Evolutionary conservation across 257 asterid genomes (phyloP), one percentile per base, ranked within the genome.

Genomic region (Nemophila menziesii): DNA sequence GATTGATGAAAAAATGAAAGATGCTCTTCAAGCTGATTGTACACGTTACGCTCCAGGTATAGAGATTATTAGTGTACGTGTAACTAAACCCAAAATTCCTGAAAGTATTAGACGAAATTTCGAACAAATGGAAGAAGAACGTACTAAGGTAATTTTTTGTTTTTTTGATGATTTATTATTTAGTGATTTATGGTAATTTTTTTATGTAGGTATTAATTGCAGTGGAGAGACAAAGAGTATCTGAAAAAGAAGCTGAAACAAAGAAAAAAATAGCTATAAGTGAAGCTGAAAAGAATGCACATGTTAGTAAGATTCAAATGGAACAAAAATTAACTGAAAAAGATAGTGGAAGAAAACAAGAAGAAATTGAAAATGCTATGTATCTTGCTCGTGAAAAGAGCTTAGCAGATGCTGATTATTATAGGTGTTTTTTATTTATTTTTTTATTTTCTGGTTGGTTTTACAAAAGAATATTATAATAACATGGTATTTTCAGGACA

Each of bases 231-330:
- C 99, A 90, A 63, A 74, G 68, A 69, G 99, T 90, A 62, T 22
- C 93, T 18, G 96, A 90, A 78, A 90, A 90, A 73, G 99, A 85
- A 75, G 99, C 99, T 22, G 99, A 90, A 69, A 90, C 96, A 0
- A 73, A 72, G 58, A 79, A 81, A 65, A 90, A 85, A 63, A 81
- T 90, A 41, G 99, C 99, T 23, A 65, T 90, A 34, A 85, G 93
- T 59, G 99, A 90, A 72, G 99, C 99, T 14, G 93, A 90, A 65
- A 81, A 82, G 51, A 2, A 77, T 52, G 85, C 99, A 61, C 93
- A 85, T 42, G 86, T 90, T 24, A 90, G 99, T 70, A 77, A 60
- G 76, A 90, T 90, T 48, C 93, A 77, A 56, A 90, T 85, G 99
- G 96, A 81, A 57, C 93, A 78, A 61, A 90, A 75, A 69, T 71